A percentile compares a stretch with the other conserved stretches of the same genome.
phyloP scores from a whole-genome alignment of 2,329 filamentous ascomycete species.

The Calonectria pseudoturangicola region DNA sequence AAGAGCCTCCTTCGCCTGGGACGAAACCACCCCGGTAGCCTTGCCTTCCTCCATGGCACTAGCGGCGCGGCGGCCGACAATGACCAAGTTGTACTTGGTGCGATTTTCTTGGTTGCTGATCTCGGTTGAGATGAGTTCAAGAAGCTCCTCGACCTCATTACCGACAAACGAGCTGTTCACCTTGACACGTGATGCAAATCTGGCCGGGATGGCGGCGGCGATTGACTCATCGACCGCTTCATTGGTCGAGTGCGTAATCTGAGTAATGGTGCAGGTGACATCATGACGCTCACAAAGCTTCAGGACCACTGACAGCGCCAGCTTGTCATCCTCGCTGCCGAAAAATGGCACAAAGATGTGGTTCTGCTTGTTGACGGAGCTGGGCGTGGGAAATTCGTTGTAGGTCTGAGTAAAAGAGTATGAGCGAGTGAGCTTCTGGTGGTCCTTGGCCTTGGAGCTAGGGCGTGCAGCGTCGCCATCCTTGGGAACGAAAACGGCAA shows the following conservation, averaged over 20 bases:
- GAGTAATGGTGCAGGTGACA: constrained; percentile 24
- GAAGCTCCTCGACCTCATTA: constrained; percentile 10
- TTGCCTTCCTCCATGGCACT: constrained; percentile 27
- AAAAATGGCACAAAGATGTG: constrained; percentile 33
- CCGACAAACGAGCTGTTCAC: constrained; percentile 3
- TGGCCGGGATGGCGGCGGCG: neutral
- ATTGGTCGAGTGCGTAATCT: neutral
- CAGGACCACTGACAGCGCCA: constrained; percentile 22
- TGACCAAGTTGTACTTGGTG: constrained; percentile 23
- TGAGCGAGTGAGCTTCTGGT: constrained; percentile 22
- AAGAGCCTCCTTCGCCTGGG: constrained; percentile 21
- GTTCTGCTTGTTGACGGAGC: constrained; percentile 20
- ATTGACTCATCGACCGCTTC: constrained; percentile 10
- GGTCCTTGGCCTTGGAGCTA: constrained; percentile 14
- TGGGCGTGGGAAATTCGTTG: constrained; percentile 26
- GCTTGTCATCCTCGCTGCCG: constrained; percentile 21
- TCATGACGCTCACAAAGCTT: constrained; percentile 28
- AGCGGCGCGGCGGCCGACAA: constrained; percentile 21
- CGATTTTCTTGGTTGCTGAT: neutral
- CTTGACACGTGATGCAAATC: neutral
- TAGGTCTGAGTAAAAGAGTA: constrained; percentile 32
- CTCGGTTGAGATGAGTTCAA: constrained; percentile 15
- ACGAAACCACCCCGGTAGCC: neutral
- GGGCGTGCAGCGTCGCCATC: neutral
- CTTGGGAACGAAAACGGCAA: constrained; percentile 31